Percentiles rank a stretch among this genome's conserved stretches.
Conservation (phyloP, 352 stramenopile genomes). For the Globisporangium cystogenes region DNA sequence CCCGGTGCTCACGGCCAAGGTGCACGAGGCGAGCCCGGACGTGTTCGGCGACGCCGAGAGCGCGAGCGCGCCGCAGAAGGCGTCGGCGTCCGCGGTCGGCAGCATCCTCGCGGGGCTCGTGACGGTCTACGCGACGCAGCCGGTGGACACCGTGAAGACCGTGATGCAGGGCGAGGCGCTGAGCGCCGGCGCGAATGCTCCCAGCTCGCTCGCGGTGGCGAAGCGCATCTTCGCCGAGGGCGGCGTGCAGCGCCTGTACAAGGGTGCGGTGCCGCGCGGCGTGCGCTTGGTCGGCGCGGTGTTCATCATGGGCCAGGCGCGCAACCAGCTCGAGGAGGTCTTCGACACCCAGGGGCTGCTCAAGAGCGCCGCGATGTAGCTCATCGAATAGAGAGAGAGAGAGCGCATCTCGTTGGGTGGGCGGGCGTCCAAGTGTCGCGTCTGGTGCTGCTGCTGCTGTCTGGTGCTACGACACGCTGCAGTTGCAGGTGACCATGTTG, state of each 20-base stretch:
- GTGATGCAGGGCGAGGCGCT: slow-evolving; percentile 81
- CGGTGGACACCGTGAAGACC: slow-evolving; percentile 81
- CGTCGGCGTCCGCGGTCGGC: slow-evolving; percentile 54
- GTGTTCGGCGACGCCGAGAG: slow-evolving; percentile 48
- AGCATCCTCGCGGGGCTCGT: slow-evolving; percentile 67
- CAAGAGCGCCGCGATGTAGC: slow-evolving; percentile 12
- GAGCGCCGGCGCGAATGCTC: slow-evolving; percentile 23
- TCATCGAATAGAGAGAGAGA: background rate
- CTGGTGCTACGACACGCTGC: slow-evolving; percentile 40
- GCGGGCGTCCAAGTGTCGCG: no score
- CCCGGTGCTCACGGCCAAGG: slow-evolving; percentile 55
- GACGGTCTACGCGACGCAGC: slow-evolving; percentile 72
- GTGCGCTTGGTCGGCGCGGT: slow-evolving; percentile 77
- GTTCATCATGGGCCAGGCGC: slow-evolving; percentile 76
- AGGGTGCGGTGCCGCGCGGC: slow-evolving; percentile 63
- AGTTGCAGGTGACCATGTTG: slow-evolving; percentile 44
- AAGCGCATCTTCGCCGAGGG: slow-evolving; percentile 41
- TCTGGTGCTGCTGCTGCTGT: background rate
- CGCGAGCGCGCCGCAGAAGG: slow-evolving; percentile 53
- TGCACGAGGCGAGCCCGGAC: slow-evolving; percentile 43
- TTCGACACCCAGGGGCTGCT: slow-evolving; percentile 65
- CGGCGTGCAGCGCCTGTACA: slow-evolving; percentile 58
- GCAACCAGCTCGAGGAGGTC: slow-evolving; percentile 59
- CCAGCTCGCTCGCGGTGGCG: slow-evolving; percentile 36
- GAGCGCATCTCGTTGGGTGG: no score